Evolutionary conservation across 116 monocot genomes (phyloP), one percentile per base, ranked within the genome.

Genomic region (Papilionanthe hybrid): DNA sequence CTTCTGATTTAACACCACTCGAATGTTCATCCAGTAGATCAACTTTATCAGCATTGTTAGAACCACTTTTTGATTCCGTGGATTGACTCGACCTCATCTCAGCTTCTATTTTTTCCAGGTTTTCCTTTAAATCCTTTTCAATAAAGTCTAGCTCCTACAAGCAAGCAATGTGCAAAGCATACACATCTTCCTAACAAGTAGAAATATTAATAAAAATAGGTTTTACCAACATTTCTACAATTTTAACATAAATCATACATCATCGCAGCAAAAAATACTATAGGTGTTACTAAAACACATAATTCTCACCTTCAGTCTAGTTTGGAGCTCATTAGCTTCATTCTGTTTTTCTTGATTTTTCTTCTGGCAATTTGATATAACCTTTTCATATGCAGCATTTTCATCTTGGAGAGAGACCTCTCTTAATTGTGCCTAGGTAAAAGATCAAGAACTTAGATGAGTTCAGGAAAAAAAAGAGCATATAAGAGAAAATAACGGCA

Each of bases 301-400:
- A 37, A 20, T 75, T 29, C 37, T 69, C 41, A 96, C 97, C 92
- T 91, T 72, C 65, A 97, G 79, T 78, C 83, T 92, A 88, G 37
- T 84, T 56, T 79, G 85, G 79, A 94, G 87, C 18, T 87, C 75
- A 78, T 76, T 79, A 49, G 84, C 88, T 66, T 97, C 94, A 77
- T 83, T 72, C 77, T 80, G 37, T 80, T 92, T 92, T 66, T 94
- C 92, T 66, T 89, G 84, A 82, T 88, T 91, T 86, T 94, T 97
- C 80, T 88, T 89, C 77, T 88, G 81, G 47, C 94, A 97, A 55
- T 83, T 80, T 80, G 85, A 86, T 89, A 97, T 91, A 80, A 88
- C 91, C 79, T 91, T 94, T 78, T 97, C 92, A 87, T 94, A 94
- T 47, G 88, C 92, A 84, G 75, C 75, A 86, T 94, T 97, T 84